These are phyloP conservation scores for Xylaria grammica DNA, from an alignment of 495 filamentous ascomycete species.

Conservation along the genomic window DNA sequence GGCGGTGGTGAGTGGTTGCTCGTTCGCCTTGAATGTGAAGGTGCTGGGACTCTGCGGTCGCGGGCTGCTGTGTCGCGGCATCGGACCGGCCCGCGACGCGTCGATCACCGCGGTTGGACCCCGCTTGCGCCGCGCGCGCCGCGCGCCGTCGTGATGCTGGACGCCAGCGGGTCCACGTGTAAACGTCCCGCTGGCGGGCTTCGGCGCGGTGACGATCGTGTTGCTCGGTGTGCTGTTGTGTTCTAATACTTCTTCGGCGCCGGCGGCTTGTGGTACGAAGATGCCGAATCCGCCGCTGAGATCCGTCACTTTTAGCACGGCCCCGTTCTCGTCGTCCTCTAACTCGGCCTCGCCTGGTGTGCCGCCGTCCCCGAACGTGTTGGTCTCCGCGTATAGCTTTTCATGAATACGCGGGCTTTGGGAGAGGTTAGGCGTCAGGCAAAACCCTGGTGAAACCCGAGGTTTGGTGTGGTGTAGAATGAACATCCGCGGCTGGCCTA, in stretches of 20 bases:
- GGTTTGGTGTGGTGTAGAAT: too few species aligned
- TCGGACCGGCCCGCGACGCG: conserved; percentile 33
- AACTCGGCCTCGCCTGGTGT: conserved; percentile 48
- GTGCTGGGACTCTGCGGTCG: conserved; percentile 44
- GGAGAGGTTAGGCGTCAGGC: too few species aligned
- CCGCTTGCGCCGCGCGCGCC: not conserved
- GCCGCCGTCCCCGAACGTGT: conserved; percentile 41
- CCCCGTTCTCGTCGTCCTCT: conserved; percentile 51
- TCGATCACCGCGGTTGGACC: not conserved
- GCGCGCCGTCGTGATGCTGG: not conserved
- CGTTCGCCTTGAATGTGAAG: conserved; percentile 50
- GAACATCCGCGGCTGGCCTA: too few species aligned
- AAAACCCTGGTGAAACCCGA: too few species aligned
- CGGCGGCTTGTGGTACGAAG: conserved; percentile 39
- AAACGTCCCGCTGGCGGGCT: not conserved
- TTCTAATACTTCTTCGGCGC: not conserved
- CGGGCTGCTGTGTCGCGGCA: conserved; percentile 40
- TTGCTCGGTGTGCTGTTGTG: not conserved
- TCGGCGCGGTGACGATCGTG: not conserved
- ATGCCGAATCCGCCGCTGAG: conserved; percentile 45
- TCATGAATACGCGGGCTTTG: too few species aligned
- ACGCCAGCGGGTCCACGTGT: conserved; percentile 5
- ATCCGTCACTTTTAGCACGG: conserved; percentile 39
- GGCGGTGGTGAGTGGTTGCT: conserved; percentile 39
- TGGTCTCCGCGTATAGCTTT: conserved; percentile 39